A percentile compares a stretch with the other conserved stretches of the same genome.
Conservation (phyloP, 257 asterid genomes). For the Thymus quinquecostatus region DNA sequence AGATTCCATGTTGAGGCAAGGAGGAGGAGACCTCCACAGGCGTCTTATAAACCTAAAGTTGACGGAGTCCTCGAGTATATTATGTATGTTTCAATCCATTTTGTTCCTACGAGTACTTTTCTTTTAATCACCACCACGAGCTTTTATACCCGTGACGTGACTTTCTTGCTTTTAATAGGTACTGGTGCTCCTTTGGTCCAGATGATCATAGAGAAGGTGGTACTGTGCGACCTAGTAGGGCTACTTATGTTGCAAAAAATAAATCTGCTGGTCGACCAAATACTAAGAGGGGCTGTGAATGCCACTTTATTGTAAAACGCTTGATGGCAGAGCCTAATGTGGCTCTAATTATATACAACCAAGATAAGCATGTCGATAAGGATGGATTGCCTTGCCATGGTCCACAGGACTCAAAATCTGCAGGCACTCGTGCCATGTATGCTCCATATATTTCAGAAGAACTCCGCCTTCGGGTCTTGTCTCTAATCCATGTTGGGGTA, state of each 20-base stretch:
- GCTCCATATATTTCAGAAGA: conserved; percentile 98
- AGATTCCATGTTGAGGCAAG: conserved; percentile 94
- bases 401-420: conserved; percentile 83
- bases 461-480: conserved; percentile 84
- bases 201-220: conserved; percentile 96
- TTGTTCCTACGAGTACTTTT: conserved; percentile 20
- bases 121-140: conserved; percentile 3
- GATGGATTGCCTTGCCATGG: conserved; percentile 93
- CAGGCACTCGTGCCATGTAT: conserved; percentile 96
- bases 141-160: conserved; percentile 9
- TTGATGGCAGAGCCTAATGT: conserved; percentile 88
- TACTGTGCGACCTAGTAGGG: conserved; percentile 86
- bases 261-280: conserved; percentile 91
- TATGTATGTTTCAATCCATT: conserved; percentile 51
- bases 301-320: conserved; percentile 94
- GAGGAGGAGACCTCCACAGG: conserved; percentile 62
- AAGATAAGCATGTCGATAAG: conserved; percentile 87
- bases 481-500: conserved; percentile 91
- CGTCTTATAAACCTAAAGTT: conserved; percentile 78
- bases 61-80: conserved; percentile 95
- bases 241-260: conserved; percentile 71
- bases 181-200: conserved; percentile 99
- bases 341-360: conserved; percentile 82
- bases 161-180: conserved; percentile 49
- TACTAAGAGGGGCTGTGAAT: conserved; percentile 96